Evolutionary conservation across 2,329 filamentous ascomycete species (phyloP).

Genomic region (Lanzia echinophila): DNA sequence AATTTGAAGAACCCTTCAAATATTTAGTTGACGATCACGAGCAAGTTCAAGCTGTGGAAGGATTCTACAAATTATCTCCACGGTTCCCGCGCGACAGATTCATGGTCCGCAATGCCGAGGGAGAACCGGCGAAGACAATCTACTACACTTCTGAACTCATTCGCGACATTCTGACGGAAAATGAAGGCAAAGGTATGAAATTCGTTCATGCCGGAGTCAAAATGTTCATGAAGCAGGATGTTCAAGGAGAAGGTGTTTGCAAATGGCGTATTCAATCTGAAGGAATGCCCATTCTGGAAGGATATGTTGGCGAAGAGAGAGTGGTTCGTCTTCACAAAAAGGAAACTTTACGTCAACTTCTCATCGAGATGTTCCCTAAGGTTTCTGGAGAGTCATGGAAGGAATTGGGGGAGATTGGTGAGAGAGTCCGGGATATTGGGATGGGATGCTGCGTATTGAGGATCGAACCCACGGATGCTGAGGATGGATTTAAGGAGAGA

Average conservation of each 20-base stretch:
- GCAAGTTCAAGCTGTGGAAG: conserved; percentile 69
- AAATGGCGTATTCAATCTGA: conserved; percentile 94
- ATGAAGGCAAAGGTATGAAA: conserved; percentile 86
- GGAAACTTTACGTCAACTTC: conserved; percentile 71
- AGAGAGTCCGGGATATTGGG: conserved; percentile 67
- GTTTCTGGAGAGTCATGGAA: conserved; percentile 68
- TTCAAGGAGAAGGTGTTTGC: conserved; percentile 78
- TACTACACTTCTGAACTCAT: conserved; percentile 89
- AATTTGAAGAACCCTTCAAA: conserved; percentile 87
- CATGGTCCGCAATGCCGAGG: conserved; percentile 90
- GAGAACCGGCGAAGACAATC: conserved; percentile 84
- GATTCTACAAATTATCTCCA: conserved; percentile 77
- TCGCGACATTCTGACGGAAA: conserved; percentile 76
- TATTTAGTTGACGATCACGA: conserved; percentile 70
- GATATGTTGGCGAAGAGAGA: conserved; percentile 75
- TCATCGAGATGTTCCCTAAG: conserved; percentile 96
- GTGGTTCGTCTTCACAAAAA: conserved; percentile 69
- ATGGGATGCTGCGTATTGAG: conserved; percentile 92
- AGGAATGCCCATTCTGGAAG: conserved; percentile 83
- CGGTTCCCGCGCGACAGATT: conserved; percentile 87
- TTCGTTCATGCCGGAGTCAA: conserved; percentile 96
- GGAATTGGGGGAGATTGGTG: conserved; percentile 79
- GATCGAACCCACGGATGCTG: conserved; percentile 64
- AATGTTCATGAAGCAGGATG: conserved; percentile 98
- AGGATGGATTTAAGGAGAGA: conserved; percentile 60